Evolutionary conservation across 2,329 filamentous ascomycete species (phyloP), one percentile per base, ranked within the genome.

Genomic region (Fusarium napiforme): DNA sequence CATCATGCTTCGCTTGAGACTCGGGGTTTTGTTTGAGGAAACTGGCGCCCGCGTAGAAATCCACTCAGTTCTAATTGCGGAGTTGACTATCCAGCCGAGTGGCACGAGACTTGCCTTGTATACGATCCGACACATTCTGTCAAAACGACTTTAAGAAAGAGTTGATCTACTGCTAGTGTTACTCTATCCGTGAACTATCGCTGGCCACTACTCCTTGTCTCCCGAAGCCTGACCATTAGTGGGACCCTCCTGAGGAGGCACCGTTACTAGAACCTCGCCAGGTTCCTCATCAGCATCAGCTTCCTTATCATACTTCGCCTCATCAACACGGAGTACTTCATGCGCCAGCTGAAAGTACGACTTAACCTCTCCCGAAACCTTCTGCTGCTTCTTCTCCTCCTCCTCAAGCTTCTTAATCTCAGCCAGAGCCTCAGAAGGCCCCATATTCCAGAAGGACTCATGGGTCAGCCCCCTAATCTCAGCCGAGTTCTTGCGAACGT

Each of bases 71-170:
- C 1, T 23, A 9, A 9, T 52, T 52, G 8, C 18, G 8, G 4
- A 4, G 14, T 0, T 5, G n/a, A 14, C 5, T 10, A 5, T 10
- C 4, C 9, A 15, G 11, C 2, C 7, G 8, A 19, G 9, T 2
- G n/a, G 11, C 15, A 18, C 8, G 5, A 14, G n/a, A 4, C 2
- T 10, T 9, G 1, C 7, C 3, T 14, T 30, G 9, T 12, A 12
- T 9, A 6, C 1, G 0, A 7, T 14, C 4, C 2, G 4, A 4
- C 7, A 0, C 4, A 12, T 26, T 19, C 42, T 26, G 1, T 45
- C 15, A 36, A 19, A 7, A 16, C 4, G 11, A 7, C 15, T 43
- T 9, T 11, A 5, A 5, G 16, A 5, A n/a, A n/a, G 14, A 40
- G 37, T 12, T 19, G 3, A 15, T 9, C 14, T 9, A 42, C 21